Evolutionary conservation across 805 yeast genomes (phyloP).

Genomic region (Kazachstania bromeliacearum): DNA sequence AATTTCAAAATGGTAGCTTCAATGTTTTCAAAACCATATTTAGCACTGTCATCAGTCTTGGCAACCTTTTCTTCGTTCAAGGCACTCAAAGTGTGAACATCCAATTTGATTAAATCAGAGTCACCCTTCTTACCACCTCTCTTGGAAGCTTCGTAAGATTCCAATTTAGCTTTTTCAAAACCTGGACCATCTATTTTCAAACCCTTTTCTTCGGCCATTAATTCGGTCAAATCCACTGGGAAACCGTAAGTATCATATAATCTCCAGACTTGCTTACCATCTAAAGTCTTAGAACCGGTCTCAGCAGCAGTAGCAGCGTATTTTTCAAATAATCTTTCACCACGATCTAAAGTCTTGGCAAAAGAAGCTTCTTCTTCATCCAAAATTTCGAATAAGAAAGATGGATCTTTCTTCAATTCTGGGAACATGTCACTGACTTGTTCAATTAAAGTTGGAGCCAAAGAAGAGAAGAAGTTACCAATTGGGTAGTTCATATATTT

Average conservation of each 20-base stretch:
- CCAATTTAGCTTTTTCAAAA: slow-evolving; percentile 82
- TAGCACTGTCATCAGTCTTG: slow-evolving; percentile 74
- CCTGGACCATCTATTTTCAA: slow-evolving; percentile 85
- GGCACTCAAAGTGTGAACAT: slow-evolving; percentile 79
- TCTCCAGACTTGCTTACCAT: slow-evolving; percentile 97
- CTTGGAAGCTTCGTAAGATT: slow-evolving; percentile 90
- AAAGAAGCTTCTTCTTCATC: slow-evolving; percentile 95
- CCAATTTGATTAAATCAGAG: slow-evolving; percentile 61
- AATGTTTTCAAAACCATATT: slow-evolving; percentile 65
- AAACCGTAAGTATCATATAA: slow-evolving; percentile 96
- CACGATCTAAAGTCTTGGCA: slow-evolving; percentile 92
- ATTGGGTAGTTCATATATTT: slow-evolving; percentile 94
- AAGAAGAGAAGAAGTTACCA: slow-evolving; percentile 84
- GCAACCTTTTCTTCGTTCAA: slow-evolving; percentile 52
- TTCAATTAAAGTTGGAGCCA: slow-evolving; percentile 86
- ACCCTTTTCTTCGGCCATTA: slow-evolving; percentile 98
- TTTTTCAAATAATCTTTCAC: slow-evolving; percentile 91
- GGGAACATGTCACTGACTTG: slow-evolving; percentile 89
- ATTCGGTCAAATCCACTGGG: slow-evolving; percentile 95
- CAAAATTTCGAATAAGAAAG: slow-evolving; percentile 76
- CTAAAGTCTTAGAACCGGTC: slow-evolving; percentile 62
- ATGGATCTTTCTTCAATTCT: slow-evolving; percentile 64
- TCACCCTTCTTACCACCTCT: slow-evolving; percentile 62
- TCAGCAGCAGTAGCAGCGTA: slow-evolving; percentile 78
- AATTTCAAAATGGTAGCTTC: slow-evolving; percentile 64